Percentiles rank a stretch among this genome's conserved stretches.
Conservation (phyloP, 2,329 filamentous ascomycete species). For the Sporothrix brunneoviolacea region DNA sequence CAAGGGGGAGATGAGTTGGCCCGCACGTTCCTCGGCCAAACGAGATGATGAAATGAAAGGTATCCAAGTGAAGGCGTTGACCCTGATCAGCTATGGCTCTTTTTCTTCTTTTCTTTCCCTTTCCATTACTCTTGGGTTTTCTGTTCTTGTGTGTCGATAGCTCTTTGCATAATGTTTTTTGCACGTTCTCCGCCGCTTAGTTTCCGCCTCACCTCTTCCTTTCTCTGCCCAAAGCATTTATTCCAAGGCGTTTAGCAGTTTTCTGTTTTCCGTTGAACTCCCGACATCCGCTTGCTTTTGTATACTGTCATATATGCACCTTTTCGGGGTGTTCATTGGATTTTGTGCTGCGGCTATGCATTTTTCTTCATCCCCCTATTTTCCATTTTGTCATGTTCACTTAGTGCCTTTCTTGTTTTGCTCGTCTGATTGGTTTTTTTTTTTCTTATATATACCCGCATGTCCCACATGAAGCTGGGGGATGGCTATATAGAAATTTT, state of each 20-base stretch:
- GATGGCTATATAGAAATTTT: slow-evolving; percentile 9
- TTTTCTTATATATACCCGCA: slow-evolving; percentile 9
- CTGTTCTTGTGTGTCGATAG: background rate
- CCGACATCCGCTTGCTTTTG: too few relatives aligned
- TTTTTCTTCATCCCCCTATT: background rate
- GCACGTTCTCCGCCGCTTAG: background rate
- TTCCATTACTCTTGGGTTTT: background rate
- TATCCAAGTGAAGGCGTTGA: too few relatives aligned
- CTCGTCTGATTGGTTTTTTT: background rate
- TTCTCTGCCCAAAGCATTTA: too few relatives aligned
- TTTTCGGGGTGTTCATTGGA: too few relatives aligned
- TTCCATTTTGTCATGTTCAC: background rate
- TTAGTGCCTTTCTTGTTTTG: background rate
- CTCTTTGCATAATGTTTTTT: background rate
- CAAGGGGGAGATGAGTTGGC: slow-evolving; percentile 82
- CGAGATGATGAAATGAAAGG: slow-evolving; percentile 7
- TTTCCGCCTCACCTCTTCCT: too few relatives aligned
- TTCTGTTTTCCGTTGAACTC: too few relatives aligned
- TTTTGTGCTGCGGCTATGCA: too few relatives aligned
- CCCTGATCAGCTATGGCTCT: slow-evolving; percentile 3
- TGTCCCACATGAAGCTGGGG: background rate
- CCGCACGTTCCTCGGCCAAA: slow-evolving; percentile 69
- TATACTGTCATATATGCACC: too few relatives aligned
- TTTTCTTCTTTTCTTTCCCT: background rate
- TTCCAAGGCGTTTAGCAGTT: too few relatives aligned